phyloP scores from a whole-genome alignment of 140 eudicot species.

The Bidens hawaiensis region DNA sequence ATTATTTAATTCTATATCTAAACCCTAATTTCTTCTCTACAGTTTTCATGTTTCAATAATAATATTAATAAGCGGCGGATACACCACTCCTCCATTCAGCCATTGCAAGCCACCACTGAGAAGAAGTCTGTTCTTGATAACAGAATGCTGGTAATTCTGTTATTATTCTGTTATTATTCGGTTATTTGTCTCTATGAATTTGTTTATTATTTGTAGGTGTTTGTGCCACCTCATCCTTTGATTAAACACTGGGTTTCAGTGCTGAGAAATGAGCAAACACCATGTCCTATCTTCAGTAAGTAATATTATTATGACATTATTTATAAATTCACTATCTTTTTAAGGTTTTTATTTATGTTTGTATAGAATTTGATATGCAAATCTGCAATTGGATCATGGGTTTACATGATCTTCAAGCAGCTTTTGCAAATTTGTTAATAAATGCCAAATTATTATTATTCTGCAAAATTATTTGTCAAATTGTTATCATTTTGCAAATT shows the following conservation, averaged over 20 bases:
- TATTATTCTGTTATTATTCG: background rate
- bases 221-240: constrained; percentile 97
- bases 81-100: constrained; percentile 15
- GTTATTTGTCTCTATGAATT: background rate
- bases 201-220: constrained; percentile 42
- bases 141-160: constrained; percentile 62
- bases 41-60: constrained; percentile 43
- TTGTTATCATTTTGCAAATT: too few relatives aligned
- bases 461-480: too few relatives aligned
- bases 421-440: background rate
- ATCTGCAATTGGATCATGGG: too few relatives aligned
- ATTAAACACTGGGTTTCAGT: constrained; percentile 98
- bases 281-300: constrained; percentile 85
- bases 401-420: constrained; percentile 3
- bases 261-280: constrained; percentile 92
- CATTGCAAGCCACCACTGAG: constrained; percentile 39
- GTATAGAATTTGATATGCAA: too few relatives aligned
- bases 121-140: constrained; percentile 37
- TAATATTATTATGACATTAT: background rate
- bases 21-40: constrained; percentile 25
- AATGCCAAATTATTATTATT: too few relatives aligned
- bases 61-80: constrained; percentile 22
- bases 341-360: background rate
- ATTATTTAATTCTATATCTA: background rate
- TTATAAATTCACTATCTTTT: too few relatives aligned